Base-by-base conservation (phyloP, 2,329 filamentous ascomycete species). In the Trichoderma sp. region DNA sequence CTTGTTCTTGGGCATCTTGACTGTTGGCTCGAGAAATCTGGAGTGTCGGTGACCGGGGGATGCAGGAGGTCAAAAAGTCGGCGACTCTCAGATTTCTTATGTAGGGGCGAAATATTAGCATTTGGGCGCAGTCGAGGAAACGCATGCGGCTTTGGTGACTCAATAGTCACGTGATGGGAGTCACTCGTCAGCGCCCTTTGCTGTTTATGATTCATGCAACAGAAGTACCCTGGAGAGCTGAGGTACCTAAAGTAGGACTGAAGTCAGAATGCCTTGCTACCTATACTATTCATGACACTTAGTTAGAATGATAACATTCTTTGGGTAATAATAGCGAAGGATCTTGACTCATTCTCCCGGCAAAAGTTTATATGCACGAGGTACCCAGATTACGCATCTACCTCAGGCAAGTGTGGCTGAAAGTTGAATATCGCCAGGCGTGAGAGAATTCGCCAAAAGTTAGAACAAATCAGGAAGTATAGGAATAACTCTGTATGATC, bases 1-100 rank as follows among this genome's bases (percentile, higher is more conserved):
- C 91, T 98, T 98, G 84, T 98, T 98, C 93, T 98, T 98, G 81
- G 95, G 95, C 95, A 98, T 98, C 74, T 84, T 91, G 80, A 73
- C 74, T 70, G 72, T 47, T 66, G 68, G 24, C 66, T 70, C 57
- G 57, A 70, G 43, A 53, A 70, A 70, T 62, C 66, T 70, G 57
- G 66, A 70, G 53, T 70, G 66, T 70, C 57, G 66, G 66, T 70
- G 66, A 43, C 66, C 66, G 39, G 39, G 66, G 51, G 66, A 62
- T 51, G 39, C 57, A 62, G 39, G 30, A 62, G 66, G 56, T 67
- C 39, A 26, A 67, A 57, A 63, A 64, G 43, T 64, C 57, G 39
- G 47, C 56, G 28, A 36, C 61, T 56, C 39, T 39, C 47, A 32
- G 57, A 56, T 66, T 53, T 67, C 63, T 70, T 70, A 62, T 34